Percentiles rank a stretch among this genome's conserved stretches.
Evolutionary conservation across 768 basidiomycete genomes (phyloP).

Genomic region (Candolleomyces efflorescens): DNA sequence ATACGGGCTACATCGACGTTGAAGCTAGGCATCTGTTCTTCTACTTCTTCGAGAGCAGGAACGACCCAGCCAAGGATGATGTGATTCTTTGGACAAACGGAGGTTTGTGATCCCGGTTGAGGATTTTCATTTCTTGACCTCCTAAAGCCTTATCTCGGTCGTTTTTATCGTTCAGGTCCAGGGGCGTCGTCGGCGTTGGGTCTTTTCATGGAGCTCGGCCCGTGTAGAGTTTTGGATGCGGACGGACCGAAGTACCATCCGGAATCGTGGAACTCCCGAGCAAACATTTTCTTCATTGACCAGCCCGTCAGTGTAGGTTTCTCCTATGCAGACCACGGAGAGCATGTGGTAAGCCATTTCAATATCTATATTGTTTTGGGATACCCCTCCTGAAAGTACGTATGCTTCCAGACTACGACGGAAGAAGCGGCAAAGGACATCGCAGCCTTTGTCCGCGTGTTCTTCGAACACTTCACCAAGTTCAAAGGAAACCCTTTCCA

Average conservation of each 20-base stretch:
- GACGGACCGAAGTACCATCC: constrained; percentile 51
- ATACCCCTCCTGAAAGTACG: not conserved
- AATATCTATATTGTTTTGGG: not conserved
- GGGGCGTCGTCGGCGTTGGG: constrained; percentile 48
- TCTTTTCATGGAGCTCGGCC: constrained; percentile 72
- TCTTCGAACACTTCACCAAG: constrained; percentile 68
- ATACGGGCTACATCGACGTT: constrained; percentile 67
- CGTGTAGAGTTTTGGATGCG: constrained; percentile 55
- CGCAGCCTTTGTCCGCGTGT: constrained; percentile 65
- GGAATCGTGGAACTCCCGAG: constrained; percentile 65
- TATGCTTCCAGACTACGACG: constrained; percentile 44
- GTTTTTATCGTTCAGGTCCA: constrained; percentile 24
- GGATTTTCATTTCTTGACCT: no score
- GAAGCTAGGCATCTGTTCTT: constrained; percentile 64
- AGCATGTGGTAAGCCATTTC: constrained; percentile 41
- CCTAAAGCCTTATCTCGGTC: no score
- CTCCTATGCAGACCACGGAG: constrained; percentile 62
- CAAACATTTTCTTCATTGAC: constrained; percentile 60
- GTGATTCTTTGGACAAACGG: constrained; percentile 56
- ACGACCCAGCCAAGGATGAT: constrained; percentile 54
- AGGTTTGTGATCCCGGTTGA: constrained; percentile 21
- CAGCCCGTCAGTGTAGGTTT: constrained; percentile 61
- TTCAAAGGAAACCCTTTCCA: constrained; percentile 68
- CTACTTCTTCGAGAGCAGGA: constrained; percentile 75
- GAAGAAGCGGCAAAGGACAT: constrained; percentile 69